Evolutionary conservation across 257 asterid species (phyloP).

Genomic region (Hygrophila difformis): DNA sequence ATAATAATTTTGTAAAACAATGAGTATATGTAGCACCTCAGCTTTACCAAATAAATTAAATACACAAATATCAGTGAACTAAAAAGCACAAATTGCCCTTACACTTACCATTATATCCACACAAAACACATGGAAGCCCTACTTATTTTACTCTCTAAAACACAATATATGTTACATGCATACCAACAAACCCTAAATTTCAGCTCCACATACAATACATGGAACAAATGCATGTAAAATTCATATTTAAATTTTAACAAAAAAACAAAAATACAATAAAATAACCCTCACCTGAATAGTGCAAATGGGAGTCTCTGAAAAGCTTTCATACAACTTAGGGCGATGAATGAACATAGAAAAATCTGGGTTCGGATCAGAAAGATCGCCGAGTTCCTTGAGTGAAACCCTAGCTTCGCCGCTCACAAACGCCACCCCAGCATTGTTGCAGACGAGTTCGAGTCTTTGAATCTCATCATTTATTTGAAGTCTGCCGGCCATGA

Average conservation of each 20-base stretch:
- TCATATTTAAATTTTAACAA: background rate
- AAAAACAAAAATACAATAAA: background rate
- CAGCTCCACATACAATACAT: no score
- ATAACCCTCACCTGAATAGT: constrained; percentile 29
- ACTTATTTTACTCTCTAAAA: no score
- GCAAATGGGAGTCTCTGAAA: constrained; percentile 29
- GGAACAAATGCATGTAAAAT: no score
- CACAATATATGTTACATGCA: no score
- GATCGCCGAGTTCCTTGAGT: constrained; percentile 29
- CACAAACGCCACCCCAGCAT: constrained; percentile 36
- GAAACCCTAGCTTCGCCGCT: constrained; percentile 20
- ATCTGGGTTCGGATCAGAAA: constrained; percentile 28
- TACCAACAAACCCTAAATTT: no score
- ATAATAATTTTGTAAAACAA: no score
- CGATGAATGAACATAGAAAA: constrained; percentile 26
- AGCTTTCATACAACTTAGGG: constrained; percentile 25
- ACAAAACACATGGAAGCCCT: no score
- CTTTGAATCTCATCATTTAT: constrained; percentile 24
- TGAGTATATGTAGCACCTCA: no score
- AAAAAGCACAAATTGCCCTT: no score
- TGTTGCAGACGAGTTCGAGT: constrained; percentile 36
- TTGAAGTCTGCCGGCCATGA: constrained; percentile 41
- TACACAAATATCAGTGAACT: no score
- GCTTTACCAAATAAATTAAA: no score
- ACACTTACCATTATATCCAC: no score